phyloP scores from a whole-genome alignment of 2,329 filamentous ascomycete genomes.

The Fusarium clavum region DNA sequence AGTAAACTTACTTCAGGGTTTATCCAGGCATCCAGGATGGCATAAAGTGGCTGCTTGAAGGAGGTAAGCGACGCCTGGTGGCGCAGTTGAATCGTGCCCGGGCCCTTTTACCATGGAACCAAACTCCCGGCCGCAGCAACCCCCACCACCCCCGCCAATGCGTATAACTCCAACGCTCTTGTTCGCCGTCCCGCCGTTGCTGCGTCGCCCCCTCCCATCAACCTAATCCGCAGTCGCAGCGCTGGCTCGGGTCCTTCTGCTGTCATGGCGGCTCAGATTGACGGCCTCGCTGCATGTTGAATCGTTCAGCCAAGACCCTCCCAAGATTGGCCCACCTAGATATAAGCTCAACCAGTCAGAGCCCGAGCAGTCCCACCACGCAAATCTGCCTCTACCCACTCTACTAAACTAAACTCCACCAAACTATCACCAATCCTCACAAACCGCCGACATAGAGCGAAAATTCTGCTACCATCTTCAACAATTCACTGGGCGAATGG shows the following conservation, averaged over 20 bases:
- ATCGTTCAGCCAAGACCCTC: neutral
- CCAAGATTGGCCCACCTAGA: too few species aligned
- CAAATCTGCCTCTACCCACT: neutral
- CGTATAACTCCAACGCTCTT: neutral
- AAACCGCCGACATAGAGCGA: neutral
- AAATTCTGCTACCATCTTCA: neutral
- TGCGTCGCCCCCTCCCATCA: neutral
- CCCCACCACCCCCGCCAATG: too few species aligned
- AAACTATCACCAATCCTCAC: neutral
- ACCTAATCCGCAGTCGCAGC: neutral
- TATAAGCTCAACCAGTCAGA: neutral
- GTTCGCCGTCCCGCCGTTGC: neutral
- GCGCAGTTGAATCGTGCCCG: neutral
- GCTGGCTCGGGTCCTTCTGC: neutral
- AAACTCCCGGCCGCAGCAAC: too few species aligned
- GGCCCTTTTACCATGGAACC: too few species aligned
- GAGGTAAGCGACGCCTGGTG: neutral
- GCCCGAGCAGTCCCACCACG: neutral
- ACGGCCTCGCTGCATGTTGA: neutral
- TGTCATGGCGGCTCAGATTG: neutral
- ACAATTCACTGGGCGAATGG: constrained; percentile 20
- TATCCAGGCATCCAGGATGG: neutral
- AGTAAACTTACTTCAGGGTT: neutral
- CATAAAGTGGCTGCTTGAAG: neutral
- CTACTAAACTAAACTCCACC: neutral